Evolutionary conservation across 2,329 filamentous ascomycete genomes (phyloP), one percentile per base, ranked within the genome.

Genomic region (Penicillium verrucosum): DNA sequence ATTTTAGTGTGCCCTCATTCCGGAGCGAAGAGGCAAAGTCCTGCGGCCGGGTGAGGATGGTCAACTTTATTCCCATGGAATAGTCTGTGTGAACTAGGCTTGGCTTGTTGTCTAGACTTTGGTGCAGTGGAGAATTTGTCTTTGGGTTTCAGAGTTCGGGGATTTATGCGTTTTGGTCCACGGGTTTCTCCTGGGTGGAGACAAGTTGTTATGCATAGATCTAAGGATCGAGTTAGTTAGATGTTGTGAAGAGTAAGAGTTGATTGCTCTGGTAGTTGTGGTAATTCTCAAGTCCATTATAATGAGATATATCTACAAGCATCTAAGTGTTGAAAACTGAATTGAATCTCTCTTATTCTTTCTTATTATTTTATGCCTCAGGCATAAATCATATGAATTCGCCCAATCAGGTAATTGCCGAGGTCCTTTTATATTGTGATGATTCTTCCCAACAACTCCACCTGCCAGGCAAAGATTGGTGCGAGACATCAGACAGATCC

Each of bases 361-460:
- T n/a, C 3, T 16, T 23, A 42, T n/a, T 4, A 27, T n/a, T 18
- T 29, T 7, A 9, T 54, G 44, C 51, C 37, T 48, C 4, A 30
- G 51, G 43, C 51, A n/a, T 11, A 4, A 27, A 18, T 23, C 25
- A 32, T 50, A 23, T 54, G 44, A 32, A 54, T 29, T 21, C 4
- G 3, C 38, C 47, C 10, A 43, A 51, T 36, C 7, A 23, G 53
- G 46, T 16, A 51, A 44, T 14, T 44, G 40, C 53, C 53, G 46
- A 51, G 53, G 47, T 3, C 25, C 25, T 27, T 27, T 44, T 30
- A 30, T 23, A 37, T 25, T 38, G n/a, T 38, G 36, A 38, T 18
- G 10, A 18, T 38, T 21, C 23, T 34, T 48, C 51, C 53, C 53
- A 56, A 56, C 53, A 16, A 37, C 16, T 45, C 53, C 53, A 51